Base-by-base conservation (phyloP, 1,139 yeast genomes). In the Lodderomyces orthopsilosis region DNA sequence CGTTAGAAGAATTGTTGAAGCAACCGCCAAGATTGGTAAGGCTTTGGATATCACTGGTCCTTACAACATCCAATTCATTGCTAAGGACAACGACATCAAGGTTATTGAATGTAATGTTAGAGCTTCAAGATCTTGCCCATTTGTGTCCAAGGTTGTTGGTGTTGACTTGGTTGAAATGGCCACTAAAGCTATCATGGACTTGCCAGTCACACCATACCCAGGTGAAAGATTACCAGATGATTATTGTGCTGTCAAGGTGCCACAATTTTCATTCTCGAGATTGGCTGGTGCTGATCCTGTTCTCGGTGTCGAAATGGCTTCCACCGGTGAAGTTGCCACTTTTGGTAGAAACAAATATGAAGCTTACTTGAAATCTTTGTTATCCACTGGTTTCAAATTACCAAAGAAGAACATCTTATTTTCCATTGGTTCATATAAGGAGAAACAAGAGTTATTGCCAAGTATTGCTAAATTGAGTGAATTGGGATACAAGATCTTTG, bases 121-220 rank as follows among this genome's bases (percentile, higher is more conserved):
- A 71, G 98, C 98, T 39, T 91, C 98, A n/a, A 83, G 98, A 67
- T 93, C 98, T 15, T 91, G 93, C 89, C 98, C 98, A 66, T 93
- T 93, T 63, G 97, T 93, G 41, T 91, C 98, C 47, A 93, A 93
- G 81, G 97, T 91, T 58, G 91, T 91, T 52, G 98, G 98, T 54
- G 91, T 94, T 47, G 95, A 93, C 66, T 79, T 93, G 72, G 93
- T 93, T 70, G 98, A 93, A 70, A 81, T 93, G 86, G 98, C 98
- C 44, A 91, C 98, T 45, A 88, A 87, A 71, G 98, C 97, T 43
- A 87, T 93, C 56, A 83, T 86, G 83, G 98, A 94, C 55, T 63
- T 85, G 57, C 95, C 96, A 41, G 74, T 89, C 44, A 77, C 79
- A 51, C 95, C 98, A 32, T 93, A 91, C 64, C 98, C 98, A 45